Evolutionary conservation across 768 basidiomycete genomes (phyloP).

Genomic region (Termitomyces sp.): DNA sequence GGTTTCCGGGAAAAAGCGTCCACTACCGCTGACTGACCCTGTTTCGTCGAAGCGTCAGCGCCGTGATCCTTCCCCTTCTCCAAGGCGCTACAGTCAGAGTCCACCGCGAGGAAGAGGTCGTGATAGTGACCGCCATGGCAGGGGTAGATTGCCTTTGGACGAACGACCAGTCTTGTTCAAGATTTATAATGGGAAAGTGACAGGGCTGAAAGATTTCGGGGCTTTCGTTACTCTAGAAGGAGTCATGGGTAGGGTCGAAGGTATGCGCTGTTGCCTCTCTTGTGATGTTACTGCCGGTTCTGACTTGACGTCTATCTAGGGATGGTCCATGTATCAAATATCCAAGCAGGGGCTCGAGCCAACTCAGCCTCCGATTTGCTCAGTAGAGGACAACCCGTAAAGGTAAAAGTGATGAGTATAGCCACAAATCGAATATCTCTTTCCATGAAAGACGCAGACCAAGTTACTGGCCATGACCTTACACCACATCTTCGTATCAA

Average conservation of each 20-base stretch:
- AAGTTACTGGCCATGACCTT: conserved; percentile 82
- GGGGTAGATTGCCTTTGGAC: conserved; percentile 45
- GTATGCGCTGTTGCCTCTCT: conserved; percentile 37
- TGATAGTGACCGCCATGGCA: conserved; percentile 30
- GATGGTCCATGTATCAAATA: conserved; percentile 96
- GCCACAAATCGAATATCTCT: conserved; percentile 77
- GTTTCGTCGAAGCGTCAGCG: conserved; percentile 60
- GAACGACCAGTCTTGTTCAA: conserved; percentile 89
- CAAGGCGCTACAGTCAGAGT: conserved; percentile 49
- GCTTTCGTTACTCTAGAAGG: conserved; percentile 92
- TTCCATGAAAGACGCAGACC: conserved; percentile 99
- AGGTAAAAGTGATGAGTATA: conserved; percentile 95
- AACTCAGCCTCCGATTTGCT: conserved; percentile 86
- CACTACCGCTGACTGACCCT: conserved; percentile 35
- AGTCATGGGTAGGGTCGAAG: conserved; percentile 80
- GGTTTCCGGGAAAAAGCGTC: conserved; percentile 68
- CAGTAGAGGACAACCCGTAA: conserved; percentile 78
- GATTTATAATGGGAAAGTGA: conserved; percentile 86
- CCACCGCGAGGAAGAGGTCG: conserved; percentile 52
- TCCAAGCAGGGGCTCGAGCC: conserved; percentile 79
- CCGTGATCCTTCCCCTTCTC: conserved; percentile 43
- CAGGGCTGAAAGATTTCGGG: conserved; percentile 90
- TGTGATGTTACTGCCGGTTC: conserved; percentile 1
- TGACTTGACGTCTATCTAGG: conserved; percentile 41
- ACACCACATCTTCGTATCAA: conserved; percentile 94